Evolutionary conservation across 805 yeast species (phyloP).

Genomic region (Suhomyces vadensis): DNA sequence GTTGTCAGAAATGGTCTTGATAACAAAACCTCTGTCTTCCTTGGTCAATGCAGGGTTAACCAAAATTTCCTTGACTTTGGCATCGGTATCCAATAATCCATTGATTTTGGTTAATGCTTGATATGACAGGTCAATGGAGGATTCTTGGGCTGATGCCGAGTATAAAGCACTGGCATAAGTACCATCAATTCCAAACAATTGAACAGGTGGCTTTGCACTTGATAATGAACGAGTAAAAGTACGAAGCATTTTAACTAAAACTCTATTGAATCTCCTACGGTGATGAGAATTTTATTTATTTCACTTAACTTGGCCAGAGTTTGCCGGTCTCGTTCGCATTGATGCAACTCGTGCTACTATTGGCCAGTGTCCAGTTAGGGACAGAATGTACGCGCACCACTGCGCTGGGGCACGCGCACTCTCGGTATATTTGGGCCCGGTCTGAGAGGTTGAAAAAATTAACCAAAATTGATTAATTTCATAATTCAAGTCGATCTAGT

Average conservation of each 20-base stretch:
- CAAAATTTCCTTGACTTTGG: constrained; percentile 61
- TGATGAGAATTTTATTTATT: background rate
- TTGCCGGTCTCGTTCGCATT: constrained; percentile 5
- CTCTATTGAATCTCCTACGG: background rate
- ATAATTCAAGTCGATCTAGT: background rate
- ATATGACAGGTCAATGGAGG: constrained; percentile 70
- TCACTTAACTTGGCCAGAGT: background rate
- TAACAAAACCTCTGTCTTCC: constrained; percentile 72
- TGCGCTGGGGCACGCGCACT: background rate
- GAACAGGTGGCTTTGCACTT: constrained; percentile 85
- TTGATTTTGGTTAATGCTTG: constrained; percentile 62
- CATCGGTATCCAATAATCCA: constrained; percentile 58
- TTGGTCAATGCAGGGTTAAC: constrained; percentile 81
- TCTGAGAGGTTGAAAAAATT: background rate
- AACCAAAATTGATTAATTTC: background rate
- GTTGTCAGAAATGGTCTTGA: constrained; percentile 53
- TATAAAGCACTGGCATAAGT: constrained; percentile 95
- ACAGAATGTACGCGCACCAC: background rate
- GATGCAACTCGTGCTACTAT: constrained; percentile 1
- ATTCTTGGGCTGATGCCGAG: constrained; percentile 84
- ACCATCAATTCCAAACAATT: constrained; percentile 93
- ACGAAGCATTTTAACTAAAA: constrained; percentile 39
- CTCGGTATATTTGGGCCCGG: background rate
- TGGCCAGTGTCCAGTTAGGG: constrained; percentile 1
- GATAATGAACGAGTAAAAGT: constrained; percentile 67